Evolutionary conservation across 352 stramenopile species (phyloP), one percentile per base, ranked within the genome.

Genomic region (Blastocystis sp.): DNA sequence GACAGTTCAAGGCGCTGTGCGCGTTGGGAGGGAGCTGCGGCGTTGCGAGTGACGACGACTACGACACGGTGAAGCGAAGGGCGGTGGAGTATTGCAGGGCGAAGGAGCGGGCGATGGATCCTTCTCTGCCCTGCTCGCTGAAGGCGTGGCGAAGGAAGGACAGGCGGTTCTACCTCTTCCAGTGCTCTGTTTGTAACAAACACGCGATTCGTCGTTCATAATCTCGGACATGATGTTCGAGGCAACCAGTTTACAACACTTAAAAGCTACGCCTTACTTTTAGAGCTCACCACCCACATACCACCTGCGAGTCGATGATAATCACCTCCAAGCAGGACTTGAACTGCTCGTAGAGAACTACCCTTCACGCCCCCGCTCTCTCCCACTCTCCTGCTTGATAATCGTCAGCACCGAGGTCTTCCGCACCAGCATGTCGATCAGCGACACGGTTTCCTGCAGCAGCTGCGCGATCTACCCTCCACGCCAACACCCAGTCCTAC

Each of bases 321-420:
- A 84, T 84, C 0, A 84, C 57, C 34, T 84, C 74, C 21, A 84
- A 54, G n/a, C 74, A 84, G 21, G 74, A 42, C 57, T 64, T 62
- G 34, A 68, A 84, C 74, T 84, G 52, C 17, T 84, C 61, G 34
- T 69, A 84, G 17, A 84, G 28, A 14, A 10, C 74, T 84, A 45
- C 11, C 7, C 34, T 9, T 54, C 6, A 69, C 74, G 28, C 42
- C 45, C 52, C 42, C 9, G 66, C 19, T 17, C 45, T 24, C 11
- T 40, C 43, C 66, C 61, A 84, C 74, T 66, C 19, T 63, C 28
- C 69, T 43, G 74, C 74, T 68, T 66, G 6, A 84, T 43, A 17
- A 84, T 84, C 1, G 52, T 64, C 42, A 84, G 61, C 19, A 84
- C 48, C 19, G 74, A 84, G 19, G 74, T 84, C 28, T 84, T 61